Evolutionary conservation across 352 stramenopile species (phyloP), one percentile per base, ranked within the genome.

Genomic region (Pythium aristosporum): DNA sequence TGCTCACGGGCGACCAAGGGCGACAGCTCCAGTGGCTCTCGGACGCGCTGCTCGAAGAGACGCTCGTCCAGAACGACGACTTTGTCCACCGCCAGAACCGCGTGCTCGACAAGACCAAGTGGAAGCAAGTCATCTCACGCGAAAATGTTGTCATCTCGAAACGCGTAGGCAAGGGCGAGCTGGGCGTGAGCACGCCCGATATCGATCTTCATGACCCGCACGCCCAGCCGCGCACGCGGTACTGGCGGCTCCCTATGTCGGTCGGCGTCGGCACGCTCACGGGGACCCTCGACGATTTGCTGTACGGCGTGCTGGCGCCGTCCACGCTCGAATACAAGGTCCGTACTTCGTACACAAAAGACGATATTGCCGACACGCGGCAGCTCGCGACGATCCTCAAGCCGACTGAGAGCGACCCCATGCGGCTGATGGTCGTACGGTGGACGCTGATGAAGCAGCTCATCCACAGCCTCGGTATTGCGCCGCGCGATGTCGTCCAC

Each of bases 271-370:
- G 15, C 61, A 70, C 59, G 67, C 77, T 34, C 63, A 73, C 49
- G 50, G 79, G 79, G 8, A 74, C 77, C 12, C 70, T 88, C 20
- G 75, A 88, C 36, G 75, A 84, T 39, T 36, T 84, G 46, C 44
- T 88, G 21, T 88, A 83, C 60, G 79, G 79, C 4, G 64, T 58
- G 43, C 74, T 82, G 64, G 76, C 75, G 65, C 61, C 63, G 16
- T 76, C 67, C 5, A 63, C 80, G 46, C 71, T 79, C 1, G 73
- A 82, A 30, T 63, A 72, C 49, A 72, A 82, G 53, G 77, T 77
- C 10, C 77, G 67, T 5, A 71, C 76, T 49, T 30, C 72, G 7
- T 85, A 68, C 52, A 63, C 75, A 36, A 73, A 72, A 56, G 78
- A 78, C 42, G 58, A 68, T 37, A 60, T 67, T 28, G 42, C 62